These are phyloP conservation scores for Posidonia australis DNA, from an alignment of 106 monocot genomes.

Conservation along the genomic window DNA sequence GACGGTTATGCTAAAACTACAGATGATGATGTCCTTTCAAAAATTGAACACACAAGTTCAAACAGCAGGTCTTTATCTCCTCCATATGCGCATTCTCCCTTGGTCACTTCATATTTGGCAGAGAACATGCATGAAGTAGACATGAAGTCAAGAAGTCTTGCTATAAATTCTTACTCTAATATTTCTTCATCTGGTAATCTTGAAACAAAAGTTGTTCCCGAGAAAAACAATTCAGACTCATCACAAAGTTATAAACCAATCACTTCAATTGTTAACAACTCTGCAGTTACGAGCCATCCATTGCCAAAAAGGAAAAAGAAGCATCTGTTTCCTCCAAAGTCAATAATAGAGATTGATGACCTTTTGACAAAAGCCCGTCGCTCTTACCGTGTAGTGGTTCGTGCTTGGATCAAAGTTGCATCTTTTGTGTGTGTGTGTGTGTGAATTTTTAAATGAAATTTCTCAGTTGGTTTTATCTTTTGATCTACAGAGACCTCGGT, in stretches of 20 bases:
- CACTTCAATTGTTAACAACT: neutral
- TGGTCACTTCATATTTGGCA: neutral
- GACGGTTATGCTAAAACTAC: neutral
- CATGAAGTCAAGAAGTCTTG: neutral
- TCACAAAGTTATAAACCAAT: neutral
- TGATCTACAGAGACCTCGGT: neutral
- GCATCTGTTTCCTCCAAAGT: conserved; percentile 5
- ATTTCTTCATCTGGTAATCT: neutral
- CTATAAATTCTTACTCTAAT: neutral
- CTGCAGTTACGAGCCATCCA: neutral
- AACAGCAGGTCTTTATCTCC: neutral
- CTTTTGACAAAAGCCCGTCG: conserved; percentile 13
- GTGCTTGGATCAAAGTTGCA: neutral
- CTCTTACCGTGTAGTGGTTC: conserved; percentile 8
- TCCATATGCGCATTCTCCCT: neutral
- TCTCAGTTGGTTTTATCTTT: neutral
- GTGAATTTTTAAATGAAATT: neutral
- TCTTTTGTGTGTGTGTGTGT: neutral
- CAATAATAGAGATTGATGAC: conserved; percentile 13
- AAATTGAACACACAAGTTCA: neutral
- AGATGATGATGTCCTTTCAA: neutral
- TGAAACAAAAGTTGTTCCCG: neutral
- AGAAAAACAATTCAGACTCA: neutral
- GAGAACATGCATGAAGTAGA: neutral
- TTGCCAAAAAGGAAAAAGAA: conserved; percentile 9